A percentile compares a stretch with the other conserved stretches of the same genome.
Evolutionary conservation across 495 filamentous ascomycete genomes (phyloP).

Genomic region (Aspergillus affinis): DNA sequence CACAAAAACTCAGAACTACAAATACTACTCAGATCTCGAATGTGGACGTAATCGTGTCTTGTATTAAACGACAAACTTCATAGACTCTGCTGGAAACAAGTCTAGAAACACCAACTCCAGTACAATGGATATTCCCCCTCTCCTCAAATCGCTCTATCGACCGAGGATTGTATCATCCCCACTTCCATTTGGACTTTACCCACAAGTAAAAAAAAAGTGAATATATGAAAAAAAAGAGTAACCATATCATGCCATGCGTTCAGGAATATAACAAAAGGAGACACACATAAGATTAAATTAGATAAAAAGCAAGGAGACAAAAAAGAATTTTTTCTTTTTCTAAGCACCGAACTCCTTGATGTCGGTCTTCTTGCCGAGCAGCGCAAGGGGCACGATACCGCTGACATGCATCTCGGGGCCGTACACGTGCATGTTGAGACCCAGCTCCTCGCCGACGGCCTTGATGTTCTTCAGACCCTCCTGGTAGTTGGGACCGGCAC

Average conservation of each 20-base stretch:
- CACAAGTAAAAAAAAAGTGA: constrained; percentile 14
- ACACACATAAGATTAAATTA: constrained; percentile 37
- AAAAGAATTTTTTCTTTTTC: constrained; percentile 33
- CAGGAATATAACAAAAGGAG: constrained; percentile 37
- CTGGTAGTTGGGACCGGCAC: constrained; percentile 99
- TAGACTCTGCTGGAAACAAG: constrained; percentile 14
- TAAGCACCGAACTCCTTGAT: constrained; percentile 49
- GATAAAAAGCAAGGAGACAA: constrained; percentile 23
- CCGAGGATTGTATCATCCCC: constrained; percentile 2
- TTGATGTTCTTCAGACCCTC: constrained; percentile 99
- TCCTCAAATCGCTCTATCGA: not conserved
- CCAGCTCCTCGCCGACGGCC: constrained; percentile 87
- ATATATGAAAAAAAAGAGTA: constrained; percentile 16
- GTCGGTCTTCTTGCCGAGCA: constrained; percentile 58
- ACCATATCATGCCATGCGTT: constrained; percentile 51
- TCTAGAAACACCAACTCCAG: constrained; percentile 21
- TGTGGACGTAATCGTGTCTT: constrained; percentile 1
- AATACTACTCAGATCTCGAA: not conserved
- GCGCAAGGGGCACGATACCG: constrained; percentile 67
- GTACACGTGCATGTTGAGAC: constrained; percentile 92
- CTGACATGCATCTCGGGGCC: constrained; percentile 93
- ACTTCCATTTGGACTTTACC: constrained; percentile 12
- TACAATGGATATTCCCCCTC: constrained; percentile 20
- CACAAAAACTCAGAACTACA: too few relatives aligned
- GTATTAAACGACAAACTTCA: constrained; percentile 19